phyloP scores from a whole-genome alignment of 2,329 filamentous ascomycete genomes.

The Cladosporium sp. region DNA sequence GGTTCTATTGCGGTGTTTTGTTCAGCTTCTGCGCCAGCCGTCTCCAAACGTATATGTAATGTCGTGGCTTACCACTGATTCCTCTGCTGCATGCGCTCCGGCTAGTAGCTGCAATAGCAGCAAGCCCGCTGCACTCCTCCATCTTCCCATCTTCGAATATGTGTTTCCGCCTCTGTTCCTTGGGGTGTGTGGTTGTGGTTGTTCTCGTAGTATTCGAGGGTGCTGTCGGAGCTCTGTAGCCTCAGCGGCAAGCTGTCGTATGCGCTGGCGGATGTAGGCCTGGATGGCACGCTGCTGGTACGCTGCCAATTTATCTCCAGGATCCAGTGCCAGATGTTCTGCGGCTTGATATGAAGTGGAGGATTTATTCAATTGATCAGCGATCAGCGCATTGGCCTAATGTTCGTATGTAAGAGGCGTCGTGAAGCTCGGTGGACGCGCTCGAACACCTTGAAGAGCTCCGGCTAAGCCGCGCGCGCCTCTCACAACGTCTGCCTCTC shows the following conservation, averaged over 20 bases:
- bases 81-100: constrained; percentile 32
- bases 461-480: neutral
- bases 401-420: neutral
- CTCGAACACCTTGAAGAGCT: constrained; percentile 1
- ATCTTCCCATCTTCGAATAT: constrained; percentile 33
- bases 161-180: neutral
- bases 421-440: neutral
- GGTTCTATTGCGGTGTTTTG: constrained; percentile 57
- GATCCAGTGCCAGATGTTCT: neutral
- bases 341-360: neutral
- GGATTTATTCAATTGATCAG: neutral
- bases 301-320: neutral
- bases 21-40: constrained; percentile 22
- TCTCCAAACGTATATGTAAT: neutral
- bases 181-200: neutral
- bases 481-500: constrained; percentile 7
- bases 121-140: constrained; percentile 31
- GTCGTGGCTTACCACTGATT: constrained; percentile 35
- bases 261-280: neutral
- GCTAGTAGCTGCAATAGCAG: constrained; percentile 35
- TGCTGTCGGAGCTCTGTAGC: neutral
- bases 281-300: neutral
- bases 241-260: constrained; percentile 3
- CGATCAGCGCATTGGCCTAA: neutral
- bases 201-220: neutral